Evolutionary conservation across 176 grass and related monocot genomes (phyloP).

Genomic region (Melocanna baccifera): DNA sequence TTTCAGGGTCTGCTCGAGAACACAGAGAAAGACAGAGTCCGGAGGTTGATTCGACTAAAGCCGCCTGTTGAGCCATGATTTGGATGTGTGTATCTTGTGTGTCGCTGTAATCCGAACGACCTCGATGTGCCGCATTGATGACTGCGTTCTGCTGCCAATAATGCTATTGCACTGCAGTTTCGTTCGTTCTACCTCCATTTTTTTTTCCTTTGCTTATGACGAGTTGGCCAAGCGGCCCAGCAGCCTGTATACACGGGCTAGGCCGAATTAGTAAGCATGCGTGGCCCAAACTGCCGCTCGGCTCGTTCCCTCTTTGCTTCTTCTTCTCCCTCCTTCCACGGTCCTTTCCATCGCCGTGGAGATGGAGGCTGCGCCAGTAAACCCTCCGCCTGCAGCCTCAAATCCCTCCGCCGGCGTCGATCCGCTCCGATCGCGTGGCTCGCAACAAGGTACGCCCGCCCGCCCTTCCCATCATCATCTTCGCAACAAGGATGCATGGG

Average conservation of each 20-base stretch:
- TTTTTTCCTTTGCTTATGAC: too few relatives aligned
- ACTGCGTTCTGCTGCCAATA: too few relatives aligned
- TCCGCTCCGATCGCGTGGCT: slow-evolving; percentile 19
- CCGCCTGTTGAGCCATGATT: slow-evolving; percentile 68
- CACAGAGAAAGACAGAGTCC: slow-evolving; percentile 72
- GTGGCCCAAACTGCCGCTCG: too few relatives aligned
- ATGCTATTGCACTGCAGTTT: too few relatives aligned
- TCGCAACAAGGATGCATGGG: too few relatives aligned
- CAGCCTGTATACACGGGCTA: too few relatives aligned
- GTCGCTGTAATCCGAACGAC: background rate
- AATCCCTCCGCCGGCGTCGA: background rate
- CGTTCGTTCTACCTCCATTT: too few relatives aligned
- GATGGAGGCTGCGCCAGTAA: background rate
- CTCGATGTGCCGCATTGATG: background rate
- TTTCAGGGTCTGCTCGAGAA: slow-evolving; percentile 77
- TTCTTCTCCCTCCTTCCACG: too few relatives aligned
- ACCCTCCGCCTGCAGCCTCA: background rate
- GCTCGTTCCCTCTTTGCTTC: too few relatives aligned
- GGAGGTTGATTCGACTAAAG: slow-evolving; percentile 76
- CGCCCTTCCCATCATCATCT: background rate
- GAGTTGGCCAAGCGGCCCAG: too few relatives aligned
- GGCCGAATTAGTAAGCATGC: too few relatives aligned
- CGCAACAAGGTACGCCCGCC: slow-evolving; percentile 34
- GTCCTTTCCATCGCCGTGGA: too few relatives aligned
- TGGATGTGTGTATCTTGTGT: background rate